These are phyloP conservation scores for Pestalotiopsis sp. DNA, from an alignment of 2,329 filamentous ascomycete genomes.

Conservation along the genomic window DNA sequence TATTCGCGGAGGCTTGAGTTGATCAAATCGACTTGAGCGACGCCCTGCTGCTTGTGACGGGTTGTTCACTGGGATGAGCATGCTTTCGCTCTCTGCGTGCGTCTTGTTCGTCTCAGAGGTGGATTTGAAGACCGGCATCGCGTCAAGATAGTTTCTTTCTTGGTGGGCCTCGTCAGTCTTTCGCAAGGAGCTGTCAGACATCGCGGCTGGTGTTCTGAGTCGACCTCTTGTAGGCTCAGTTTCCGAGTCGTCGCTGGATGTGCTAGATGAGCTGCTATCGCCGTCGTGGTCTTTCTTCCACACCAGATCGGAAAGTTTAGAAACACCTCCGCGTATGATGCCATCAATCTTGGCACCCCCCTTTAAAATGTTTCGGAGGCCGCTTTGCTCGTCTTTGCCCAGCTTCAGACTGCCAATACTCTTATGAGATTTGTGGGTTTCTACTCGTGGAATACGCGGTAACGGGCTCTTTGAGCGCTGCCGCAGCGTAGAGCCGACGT, in stretches of 20 bases:
- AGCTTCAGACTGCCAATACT: slow-evolving; percentile 53
- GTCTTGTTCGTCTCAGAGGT: slow-evolving; percentile 31
- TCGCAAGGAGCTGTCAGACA: slow-evolving; percentile 38
- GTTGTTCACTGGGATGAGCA: slow-evolving; percentile 14
- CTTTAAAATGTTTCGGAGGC: slow-evolving; percentile 77
- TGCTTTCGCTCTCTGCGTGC: slow-evolving; percentile 20
- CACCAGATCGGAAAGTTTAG: slow-evolving; percentile 58
- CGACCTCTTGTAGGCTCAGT: slow-evolving; percentile 44
- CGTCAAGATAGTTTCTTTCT: slow-evolving; percentile 51
- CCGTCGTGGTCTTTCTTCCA: slow-evolving; percentile 54
- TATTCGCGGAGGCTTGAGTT: slow-evolving; percentile 52
- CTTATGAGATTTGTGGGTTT: slow-evolving; percentile 50
- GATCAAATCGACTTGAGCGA: slow-evolving; percentile 48
- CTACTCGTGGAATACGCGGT: slow-evolving; percentile 43
- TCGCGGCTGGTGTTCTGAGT: slow-evolving; percentile 35
- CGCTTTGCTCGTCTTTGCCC: slow-evolving; percentile 51
- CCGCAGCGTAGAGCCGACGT: slow-evolving; percentile 29
- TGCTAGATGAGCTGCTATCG: slow-evolving; percentile 36
- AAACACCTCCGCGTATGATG: slow-evolving; percentile 64
- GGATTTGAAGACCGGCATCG: slow-evolving; percentile 53
- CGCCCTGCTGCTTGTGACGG: slow-evolving; percentile 38
- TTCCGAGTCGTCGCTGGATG: slow-evolving; percentile 54
- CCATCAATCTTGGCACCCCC: slow-evolving; percentile 70
- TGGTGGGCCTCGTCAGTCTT: slow-evolving; percentile 34
- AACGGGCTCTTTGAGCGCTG: slow-evolving; percentile 40